These are phyloP conservation scores for Trifolium pratense DNA, from an alignment of 306 rosid genomes.

Conservation along the genomic window DNA sequence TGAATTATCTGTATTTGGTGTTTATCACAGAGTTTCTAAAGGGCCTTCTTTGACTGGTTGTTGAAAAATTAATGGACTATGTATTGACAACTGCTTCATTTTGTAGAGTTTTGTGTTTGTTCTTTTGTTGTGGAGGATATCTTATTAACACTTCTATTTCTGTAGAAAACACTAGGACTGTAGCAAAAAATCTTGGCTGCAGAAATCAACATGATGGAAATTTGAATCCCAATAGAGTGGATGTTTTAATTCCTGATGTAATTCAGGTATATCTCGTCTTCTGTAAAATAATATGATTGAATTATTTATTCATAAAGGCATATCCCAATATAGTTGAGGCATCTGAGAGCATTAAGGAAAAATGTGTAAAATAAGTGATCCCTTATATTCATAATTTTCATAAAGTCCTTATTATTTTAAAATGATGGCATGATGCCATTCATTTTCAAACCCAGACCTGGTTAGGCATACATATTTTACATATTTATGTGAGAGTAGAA, in stretches of 20 bases:
- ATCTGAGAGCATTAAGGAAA: constrained; percentile 13
- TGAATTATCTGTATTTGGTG: constrained; percentile 26
- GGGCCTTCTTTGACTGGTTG: constrained; percentile 11
- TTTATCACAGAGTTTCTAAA: constrained; percentile 23
- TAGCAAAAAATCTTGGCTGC: constrained; percentile 93
- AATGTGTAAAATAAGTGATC: constrained; percentile 30
- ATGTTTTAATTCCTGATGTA: constrained; percentile 92
- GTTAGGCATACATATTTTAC: constrained; percentile 27
- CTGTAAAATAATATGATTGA: constrained; percentile 22
- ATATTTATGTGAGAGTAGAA: constrained; percentile 1
- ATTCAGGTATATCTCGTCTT: constrained; percentile 68
- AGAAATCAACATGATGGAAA: constrained; percentile 49
- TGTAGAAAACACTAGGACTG: constrained; percentile 88
- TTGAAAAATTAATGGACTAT: constrained; percentile 20
- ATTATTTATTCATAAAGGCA: constrained; percentile 31
- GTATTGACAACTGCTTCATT: constrained; percentile 1
- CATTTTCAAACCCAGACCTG: constrained; percentile 14
- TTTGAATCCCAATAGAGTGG: constrained; percentile 58
- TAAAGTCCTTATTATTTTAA: background rate
- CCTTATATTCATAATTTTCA: background rate
- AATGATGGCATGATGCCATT: constrained; percentile 19
- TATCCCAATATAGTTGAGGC: constrained; percentile 5
- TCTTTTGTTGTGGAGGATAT: background rate
- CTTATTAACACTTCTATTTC: constrained; percentile 27
- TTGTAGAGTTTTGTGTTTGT: constrained; percentile 12